phyloP scores from a whole-genome alignment of 306 rosid species.

The Elaeagnus macrophylla region DNA sequence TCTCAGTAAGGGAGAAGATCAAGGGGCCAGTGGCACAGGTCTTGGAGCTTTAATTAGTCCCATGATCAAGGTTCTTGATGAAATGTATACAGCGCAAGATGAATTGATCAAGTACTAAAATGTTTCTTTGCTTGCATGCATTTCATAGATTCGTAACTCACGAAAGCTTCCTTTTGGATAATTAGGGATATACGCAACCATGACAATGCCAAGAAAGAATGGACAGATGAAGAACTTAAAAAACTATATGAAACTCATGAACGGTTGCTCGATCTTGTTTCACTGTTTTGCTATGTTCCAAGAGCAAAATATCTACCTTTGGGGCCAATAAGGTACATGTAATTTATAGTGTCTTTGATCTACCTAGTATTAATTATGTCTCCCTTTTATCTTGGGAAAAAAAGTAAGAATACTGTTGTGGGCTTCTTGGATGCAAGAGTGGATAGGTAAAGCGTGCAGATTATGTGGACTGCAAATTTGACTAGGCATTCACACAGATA shows the following conservation, averaged over 20 bases:
- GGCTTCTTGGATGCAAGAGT: background rate
- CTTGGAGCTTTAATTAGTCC: constrained; percentile 93
- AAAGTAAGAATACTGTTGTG: background rate
- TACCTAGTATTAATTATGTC: too few species aligned
- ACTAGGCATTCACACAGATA: background rate
- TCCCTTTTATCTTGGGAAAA: background rate
- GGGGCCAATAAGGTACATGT: constrained; percentile 83
- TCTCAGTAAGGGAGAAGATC: constrained; percentile 99
- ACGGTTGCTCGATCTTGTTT: constrained; percentile 85
- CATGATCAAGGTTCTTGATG: constrained; percentile 93
- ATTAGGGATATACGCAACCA: constrained; percentile 89
- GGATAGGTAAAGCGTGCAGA: background rate
- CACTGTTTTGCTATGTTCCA: constrained; percentile 90
- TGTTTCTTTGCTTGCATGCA: constrained; percentile 12
- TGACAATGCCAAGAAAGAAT: constrained; percentile 92
- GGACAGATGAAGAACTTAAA: constrained; percentile 96
- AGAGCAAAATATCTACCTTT: constrained; percentile 89
- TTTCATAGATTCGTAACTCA: constrained; percentile 21
- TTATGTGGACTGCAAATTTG: background rate
- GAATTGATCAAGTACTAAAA: constrained; percentile 69
- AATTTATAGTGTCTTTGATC: background rate
- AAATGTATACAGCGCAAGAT: constrained; percentile 96
- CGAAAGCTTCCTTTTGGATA: constrained; percentile 18
- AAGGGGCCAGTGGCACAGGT: constrained; percentile 99
- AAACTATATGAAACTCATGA: constrained; percentile 93